Conservation (phyloP, 768 basidiomycete genomes). For the Pulveroboletus ravenelii region DNA sequence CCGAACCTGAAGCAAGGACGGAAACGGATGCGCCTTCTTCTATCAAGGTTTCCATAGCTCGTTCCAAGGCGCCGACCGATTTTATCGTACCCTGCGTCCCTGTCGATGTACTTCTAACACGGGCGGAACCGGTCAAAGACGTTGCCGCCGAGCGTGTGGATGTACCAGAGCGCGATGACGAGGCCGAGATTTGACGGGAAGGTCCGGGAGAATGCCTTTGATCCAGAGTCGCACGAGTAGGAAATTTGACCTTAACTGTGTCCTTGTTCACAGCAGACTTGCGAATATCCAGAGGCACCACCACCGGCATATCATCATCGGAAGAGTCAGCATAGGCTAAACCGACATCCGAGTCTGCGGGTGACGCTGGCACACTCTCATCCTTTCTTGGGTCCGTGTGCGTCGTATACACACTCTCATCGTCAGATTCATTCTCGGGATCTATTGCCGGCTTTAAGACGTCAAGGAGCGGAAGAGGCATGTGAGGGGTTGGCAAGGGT, state of each 20-base stretch:
- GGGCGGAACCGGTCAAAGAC: slow-evolving; percentile 9
- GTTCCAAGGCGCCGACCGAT: slow-evolving; percentile 40
- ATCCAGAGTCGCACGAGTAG: slow-evolving; percentile 22
- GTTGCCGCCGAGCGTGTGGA: slow-evolving; percentile 14
- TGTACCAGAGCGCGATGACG: slow-evolving; percentile 19
- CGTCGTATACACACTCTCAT: slow-evolving; percentile 33
- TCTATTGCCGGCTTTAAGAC: slow-evolving; percentile 38
- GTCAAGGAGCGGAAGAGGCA: slow-evolving; percentile 54
- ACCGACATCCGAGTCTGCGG: slow-evolving; percentile 28
- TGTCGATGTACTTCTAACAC: slow-evolving; percentile 24
- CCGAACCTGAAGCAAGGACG: slow-evolving; percentile 32
- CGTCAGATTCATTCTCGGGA: slow-evolving; percentile 26
- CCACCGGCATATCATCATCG: slow-evolving; percentile 32
- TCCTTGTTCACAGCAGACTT: slow-evolving; percentile 11
- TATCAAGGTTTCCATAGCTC: slow-evolving; percentile 49
- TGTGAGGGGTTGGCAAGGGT: slow-evolving; percentile 19
- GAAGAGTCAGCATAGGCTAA: slow-evolving; percentile 36
- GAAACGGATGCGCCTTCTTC: slow-evolving; percentile 38
- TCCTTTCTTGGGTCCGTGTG: slow-evolving; percentile 25
- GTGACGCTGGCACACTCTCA: slow-evolving; percentile 18
- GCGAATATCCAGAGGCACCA: slow-evolving; percentile 25
- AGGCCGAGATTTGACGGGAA: slow-evolving; percentile 25
- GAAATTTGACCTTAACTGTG: slow-evolving; percentile 32
- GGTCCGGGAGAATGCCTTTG: slow-evolving; percentile 19
- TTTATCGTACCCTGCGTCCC: slow-evolving; percentile 26